phyloP scores from a whole-genome alignment of 2,329 filamentous ascomycete species.

The Xylaria digitata region DNA sequence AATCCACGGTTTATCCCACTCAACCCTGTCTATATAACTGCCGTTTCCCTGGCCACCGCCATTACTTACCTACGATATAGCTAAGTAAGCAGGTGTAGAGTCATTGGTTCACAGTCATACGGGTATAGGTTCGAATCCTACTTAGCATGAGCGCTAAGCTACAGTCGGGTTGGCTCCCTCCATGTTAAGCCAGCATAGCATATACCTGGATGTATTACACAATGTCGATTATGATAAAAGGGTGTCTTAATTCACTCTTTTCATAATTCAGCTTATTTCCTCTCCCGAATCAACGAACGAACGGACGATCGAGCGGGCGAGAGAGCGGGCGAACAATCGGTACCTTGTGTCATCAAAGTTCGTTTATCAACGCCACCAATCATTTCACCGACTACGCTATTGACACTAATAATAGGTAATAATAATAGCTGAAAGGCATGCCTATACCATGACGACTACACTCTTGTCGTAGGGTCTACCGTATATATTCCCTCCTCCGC shows the following conservation, averaged over 20 bases:
- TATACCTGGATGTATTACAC: not conserved
- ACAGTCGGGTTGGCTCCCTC: not conserved
- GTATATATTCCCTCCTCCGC: not conserved
- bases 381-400: constrained; percentile 18
- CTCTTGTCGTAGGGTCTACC: not conserved
- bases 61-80: constrained; percentile 13
- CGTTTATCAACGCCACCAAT: constrained; percentile 23
- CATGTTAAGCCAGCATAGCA: not conserved
- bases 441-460: not conserved
- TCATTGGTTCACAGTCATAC: not conserved
- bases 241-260: not conserved
- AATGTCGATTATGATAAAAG: constrained; percentile 5
- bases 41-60: not conserved
- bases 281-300: constrained; percentile 5
- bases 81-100: constrained; percentile 7
- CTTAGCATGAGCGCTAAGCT: not conserved
- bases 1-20: constrained; percentile 6
- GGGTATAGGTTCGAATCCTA: constrained; percentile 6
- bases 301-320: constrained; percentile 1
- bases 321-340: not conserved
- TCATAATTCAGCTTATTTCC: constrained; percentile 14
- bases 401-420: constrained; percentile 9
- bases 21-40: constrained; percentile 9
- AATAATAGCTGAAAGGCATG: not conserved
- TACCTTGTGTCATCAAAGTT: constrained; percentile 23